Conservation (phyloP, 345 rosid genomes). For the Carallia pectinifolia region DNA sequence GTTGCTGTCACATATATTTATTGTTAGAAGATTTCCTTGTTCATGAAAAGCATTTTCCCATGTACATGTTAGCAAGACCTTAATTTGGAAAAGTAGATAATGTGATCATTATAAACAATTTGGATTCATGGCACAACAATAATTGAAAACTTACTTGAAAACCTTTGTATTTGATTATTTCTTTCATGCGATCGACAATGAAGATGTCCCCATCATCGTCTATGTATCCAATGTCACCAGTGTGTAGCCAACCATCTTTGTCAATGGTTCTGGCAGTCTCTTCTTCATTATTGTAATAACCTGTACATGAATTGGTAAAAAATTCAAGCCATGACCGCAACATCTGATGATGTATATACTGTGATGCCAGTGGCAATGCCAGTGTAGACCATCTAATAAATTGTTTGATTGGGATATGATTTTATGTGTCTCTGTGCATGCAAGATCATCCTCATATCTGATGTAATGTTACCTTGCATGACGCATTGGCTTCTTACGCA, state of each 20-base stretch:
- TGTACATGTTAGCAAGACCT: too few relatives aligned
- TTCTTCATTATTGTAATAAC: constrained; percentile 69
- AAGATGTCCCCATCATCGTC: constrained; percentile 90
- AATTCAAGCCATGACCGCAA: background rate
- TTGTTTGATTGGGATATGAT: too few relatives aligned
- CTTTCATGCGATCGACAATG: constrained; percentile 93
- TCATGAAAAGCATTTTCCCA: too few relatives aligned
- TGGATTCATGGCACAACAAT: background rate
- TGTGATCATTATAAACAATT: too few relatives aligned
- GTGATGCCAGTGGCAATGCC: too few relatives aligned
- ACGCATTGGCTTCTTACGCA: constrained; percentile 94
- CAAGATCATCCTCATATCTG: too few relatives aligned
- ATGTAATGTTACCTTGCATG: constrained; percentile 56
- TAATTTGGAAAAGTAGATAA: too few relatives aligned
- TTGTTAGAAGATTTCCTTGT: too few relatives aligned
- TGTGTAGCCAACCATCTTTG: constrained; percentile 81
- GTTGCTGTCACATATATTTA: too few relatives aligned
- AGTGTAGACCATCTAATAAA: too few relatives aligned
- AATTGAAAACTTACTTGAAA: constrained; percentile 57
- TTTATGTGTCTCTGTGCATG: too few relatives aligned
- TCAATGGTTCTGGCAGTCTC: constrained; percentile 77
- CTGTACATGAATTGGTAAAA: constrained; percentile 24
- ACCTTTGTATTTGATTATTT: constrained; percentile 89
- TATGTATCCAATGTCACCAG: constrained; percentile 85
- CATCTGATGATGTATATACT: too few relatives aligned